phyloP scores from a whole-genome alignment of 495 filamentous ascomycete genomes.

The Xylaria bambusicola region DNA sequence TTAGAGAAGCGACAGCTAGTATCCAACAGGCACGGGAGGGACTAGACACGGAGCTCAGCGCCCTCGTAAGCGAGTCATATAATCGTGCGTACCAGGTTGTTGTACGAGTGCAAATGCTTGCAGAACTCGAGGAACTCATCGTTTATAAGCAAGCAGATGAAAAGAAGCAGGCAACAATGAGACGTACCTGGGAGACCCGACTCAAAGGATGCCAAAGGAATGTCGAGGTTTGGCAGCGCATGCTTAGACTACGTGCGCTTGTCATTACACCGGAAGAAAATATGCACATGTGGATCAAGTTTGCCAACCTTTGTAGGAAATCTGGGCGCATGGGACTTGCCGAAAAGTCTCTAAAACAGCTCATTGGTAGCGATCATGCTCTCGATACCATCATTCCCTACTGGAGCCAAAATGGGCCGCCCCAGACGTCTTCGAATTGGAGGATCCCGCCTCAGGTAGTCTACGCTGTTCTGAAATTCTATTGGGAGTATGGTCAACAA shows the following conservation, averaged over 20 bases:
- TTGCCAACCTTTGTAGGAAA: constrained; percentile 95
- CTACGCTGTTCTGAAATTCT: constrained; percentile 92
- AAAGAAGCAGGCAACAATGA: constrained; percentile 86
- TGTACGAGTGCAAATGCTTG: constrained; percentile 97
- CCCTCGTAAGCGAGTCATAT: constrained; percentile 93
- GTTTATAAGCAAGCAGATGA: constrained; percentile 90
- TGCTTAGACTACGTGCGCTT: constrained; percentile 91
- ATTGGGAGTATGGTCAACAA: constrained; percentile 77
- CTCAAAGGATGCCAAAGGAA: constrained; percentile 95
- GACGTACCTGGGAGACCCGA: constrained; percentile 91
- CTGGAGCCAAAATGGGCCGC: constrained; percentile 49
- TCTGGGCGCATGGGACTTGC: constrained; percentile 93
- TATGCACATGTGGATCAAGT: constrained; percentile 99
- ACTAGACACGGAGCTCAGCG: constrained; percentile 91
- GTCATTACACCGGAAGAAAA: constrained; percentile 90
- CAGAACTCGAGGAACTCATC: constrained; percentile 97
- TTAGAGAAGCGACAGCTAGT: constrained; percentile 78
- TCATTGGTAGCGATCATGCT: constrained; percentile 61
- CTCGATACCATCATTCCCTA: constrained; percentile 59
- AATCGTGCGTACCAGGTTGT: constrained; percentile 94
- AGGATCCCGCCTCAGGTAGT: constrained; percentile 73
- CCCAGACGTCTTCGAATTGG: constrained; percentile 43
- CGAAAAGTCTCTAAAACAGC: constrained; percentile 86
- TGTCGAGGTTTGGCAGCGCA: constrained; percentile 96
- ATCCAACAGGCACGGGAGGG: constrained; percentile 91